These are phyloP conservation scores for Lathyrus sativus DNA, from an alignment of 306 rosid species.

Conservation along the genomic window DNA sequence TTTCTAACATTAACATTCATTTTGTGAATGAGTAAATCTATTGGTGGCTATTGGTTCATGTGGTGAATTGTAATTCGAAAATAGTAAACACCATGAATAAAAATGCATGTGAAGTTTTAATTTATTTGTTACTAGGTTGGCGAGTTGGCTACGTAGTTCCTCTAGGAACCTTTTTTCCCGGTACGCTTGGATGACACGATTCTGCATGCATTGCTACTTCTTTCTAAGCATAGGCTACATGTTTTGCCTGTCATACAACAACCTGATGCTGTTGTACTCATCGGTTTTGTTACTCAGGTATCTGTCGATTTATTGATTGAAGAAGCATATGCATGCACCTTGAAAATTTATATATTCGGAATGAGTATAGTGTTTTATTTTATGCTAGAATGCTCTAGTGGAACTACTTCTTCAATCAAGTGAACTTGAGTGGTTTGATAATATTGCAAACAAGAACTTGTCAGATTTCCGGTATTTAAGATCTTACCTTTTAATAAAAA, in stretches of 20 bases:
- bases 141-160: slow-evolving; percentile 61
- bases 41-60: too few relatives aligned
- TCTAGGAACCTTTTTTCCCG: slow-evolving; percentile 72
- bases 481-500: slow-evolving; percentile 5
- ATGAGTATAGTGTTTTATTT: slow-evolving; percentile 24
- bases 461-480: slow-evolving; percentile 54
- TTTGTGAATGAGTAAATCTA: too few relatives aligned
- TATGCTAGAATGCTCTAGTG: slow-evolving; percentile 54
- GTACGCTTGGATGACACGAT: slow-evolving; percentile 56
- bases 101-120: background rate
- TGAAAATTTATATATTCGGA: background rate
- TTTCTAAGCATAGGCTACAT: slow-evolving; percentile 60
- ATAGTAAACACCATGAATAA: background rate
- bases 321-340: background rate
- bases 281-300: slow-evolving; percentile 68
- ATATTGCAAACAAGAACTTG: slow-evolving; percentile 52
- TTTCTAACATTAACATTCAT: too few relatives aligned
- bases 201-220: slow-evolving; percentile 61
- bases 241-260: slow-evolving; percentile 62
- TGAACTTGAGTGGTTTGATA: slow-evolving; percentile 66
- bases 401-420: slow-evolving; percentile 65
- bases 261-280: slow-evolving; percentile 43
- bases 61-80: background rate
- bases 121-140: slow-evolving; percentile 45
- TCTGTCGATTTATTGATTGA: slow-evolving; percentile 14